These are phyloP conservation scores for Penicillium decumbens DNA, from an alignment of 2,329 filamentous ascomycete genomes.

Conservation along the genomic window DNA sequence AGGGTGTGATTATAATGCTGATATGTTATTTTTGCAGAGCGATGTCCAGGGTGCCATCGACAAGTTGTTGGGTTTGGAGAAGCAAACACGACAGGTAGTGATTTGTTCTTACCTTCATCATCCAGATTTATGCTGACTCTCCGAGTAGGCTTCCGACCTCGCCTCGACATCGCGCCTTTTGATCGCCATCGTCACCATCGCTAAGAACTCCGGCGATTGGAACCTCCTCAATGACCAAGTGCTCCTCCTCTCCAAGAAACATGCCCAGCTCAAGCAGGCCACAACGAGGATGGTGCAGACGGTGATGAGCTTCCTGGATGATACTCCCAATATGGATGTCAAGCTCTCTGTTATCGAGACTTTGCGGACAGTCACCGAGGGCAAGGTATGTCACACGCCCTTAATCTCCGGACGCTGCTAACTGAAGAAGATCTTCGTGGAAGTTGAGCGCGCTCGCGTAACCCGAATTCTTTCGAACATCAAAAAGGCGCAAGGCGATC, in stretches of 20 bases:
- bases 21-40: slow-evolving; percentile 30
- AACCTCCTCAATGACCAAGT: slow-evolving; percentile 94
- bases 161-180: slow-evolving; percentile 88
- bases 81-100: slow-evolving; percentile 87
- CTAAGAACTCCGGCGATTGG: slow-evolving; percentile 91
- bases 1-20: slow-evolving; percentile 11
- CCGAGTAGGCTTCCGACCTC: slow-evolving; percentile 77
- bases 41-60: slow-evolving; percentile 86
- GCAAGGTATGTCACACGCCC: slow-evolving; percentile 59
- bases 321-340: slow-evolving; percentile 75
- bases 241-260: slow-evolving; percentile 94
- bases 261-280: slow-evolving; percentile 98
- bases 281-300: slow-evolving; percentile 98
- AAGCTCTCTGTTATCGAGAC: slow-evolving; percentile 95
- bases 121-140: slow-evolving; percentile 4
- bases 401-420: slow-evolving; percentile 1
- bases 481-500: slow-evolving; percentile 91
- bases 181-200: slow-evolving; percentile 84
- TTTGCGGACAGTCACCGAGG: slow-evolving; percentile 90
- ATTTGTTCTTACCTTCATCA: slow-evolving; percentile 5
- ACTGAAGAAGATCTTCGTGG: slow-evolving; percentile 75
- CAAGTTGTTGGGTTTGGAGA: slow-evolving; percentile 86
- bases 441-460: slow-evolving; percentile 93
- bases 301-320: slow-evolving; percentile 86
- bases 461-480: slow-evolving; percentile 95